phyloP scores from a whole-genome alignment of 164 flowering plant genomes.

The Platanus orientalis region DNA sequence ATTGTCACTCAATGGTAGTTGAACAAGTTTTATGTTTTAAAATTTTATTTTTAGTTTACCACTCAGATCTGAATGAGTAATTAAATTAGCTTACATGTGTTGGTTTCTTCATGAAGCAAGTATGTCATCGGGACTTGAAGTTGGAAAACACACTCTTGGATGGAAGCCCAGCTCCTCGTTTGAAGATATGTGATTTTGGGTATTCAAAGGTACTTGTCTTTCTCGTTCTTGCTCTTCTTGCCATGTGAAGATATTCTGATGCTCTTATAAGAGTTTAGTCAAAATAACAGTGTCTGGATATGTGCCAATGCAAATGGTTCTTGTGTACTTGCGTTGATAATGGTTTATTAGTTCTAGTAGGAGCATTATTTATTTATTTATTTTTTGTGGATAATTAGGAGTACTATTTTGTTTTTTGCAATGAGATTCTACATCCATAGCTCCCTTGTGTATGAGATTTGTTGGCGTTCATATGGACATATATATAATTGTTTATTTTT shows the following conservation, averaged over 20 bases:
- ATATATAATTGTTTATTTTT: not conserved
- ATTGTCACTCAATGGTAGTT: constrained; percentile 65
- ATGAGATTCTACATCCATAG: too few species aligned
- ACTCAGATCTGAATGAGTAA: not conserved
- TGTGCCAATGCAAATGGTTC: too few species aligned
- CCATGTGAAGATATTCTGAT: not conserved
- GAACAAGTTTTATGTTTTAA: not conserved
- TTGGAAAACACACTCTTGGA: constrained; percentile 68
- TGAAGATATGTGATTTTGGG: constrained; percentile 93
- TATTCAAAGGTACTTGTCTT: constrained; percentile 74
- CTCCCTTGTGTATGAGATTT: too few species aligned
- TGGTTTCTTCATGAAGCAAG: constrained; percentile 61
- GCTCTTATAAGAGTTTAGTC: too few species aligned
- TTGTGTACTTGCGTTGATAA: too few species aligned
- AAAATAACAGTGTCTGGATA: too few species aligned
- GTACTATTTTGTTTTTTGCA: too few species aligned
- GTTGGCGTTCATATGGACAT: too few species aligned
- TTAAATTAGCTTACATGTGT: not conserved
- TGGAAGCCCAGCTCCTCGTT: constrained; percentile 89
- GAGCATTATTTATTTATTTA: too few species aligned
- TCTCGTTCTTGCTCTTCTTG: not conserved
- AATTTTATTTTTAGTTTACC: constrained; percentile 1
- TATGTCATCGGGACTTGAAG: constrained; percentile 90
- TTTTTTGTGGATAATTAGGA: too few species aligned
- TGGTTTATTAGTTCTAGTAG: too few species aligned